Conservation (phyloP, 495 filamentous ascomycete species). For the Podospora fimiseda region DNA sequence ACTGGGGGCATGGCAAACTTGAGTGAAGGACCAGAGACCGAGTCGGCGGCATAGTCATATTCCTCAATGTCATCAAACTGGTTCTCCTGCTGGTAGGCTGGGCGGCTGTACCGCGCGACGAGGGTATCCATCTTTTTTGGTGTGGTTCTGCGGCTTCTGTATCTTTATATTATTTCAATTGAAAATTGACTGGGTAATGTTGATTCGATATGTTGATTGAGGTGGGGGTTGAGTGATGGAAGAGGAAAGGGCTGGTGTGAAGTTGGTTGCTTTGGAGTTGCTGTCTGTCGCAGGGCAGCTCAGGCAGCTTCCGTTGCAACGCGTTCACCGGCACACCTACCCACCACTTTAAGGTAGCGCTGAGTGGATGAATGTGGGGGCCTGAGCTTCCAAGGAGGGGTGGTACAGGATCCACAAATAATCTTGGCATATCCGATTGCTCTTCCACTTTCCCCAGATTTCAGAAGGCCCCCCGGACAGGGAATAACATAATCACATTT, state of each 20-base stretch:
- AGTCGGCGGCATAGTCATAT: slow-evolving; percentile 59
- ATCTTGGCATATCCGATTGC: not conserved
- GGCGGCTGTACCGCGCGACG: slow-evolving; percentile 78
- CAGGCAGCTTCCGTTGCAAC: slow-evolving; percentile 22
- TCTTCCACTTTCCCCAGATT: not conserved
- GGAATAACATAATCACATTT: no score
- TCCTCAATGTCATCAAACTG: slow-evolving; percentile 67
- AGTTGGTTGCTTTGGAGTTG: slow-evolving; percentile 6
- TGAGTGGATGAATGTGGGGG: slow-evolving; percentile 2
- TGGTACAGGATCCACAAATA: not conserved
- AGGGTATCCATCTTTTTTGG: slow-evolving; percentile 74
- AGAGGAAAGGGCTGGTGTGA: not conserved
- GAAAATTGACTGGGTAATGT: not conserved
- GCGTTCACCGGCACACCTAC: slow-evolving; percentile 7
- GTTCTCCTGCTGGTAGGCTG: slow-evolving; percentile 61
- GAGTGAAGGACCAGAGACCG: slow-evolving; percentile 64
- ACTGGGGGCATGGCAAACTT: slow-evolving; percentile 94
- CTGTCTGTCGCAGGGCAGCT: slow-evolving; percentile 12
- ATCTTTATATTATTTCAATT: not conserved
- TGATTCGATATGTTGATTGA: slow-evolving; percentile 9
- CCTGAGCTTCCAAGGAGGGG: not conserved
- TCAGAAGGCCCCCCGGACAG: not conserved
- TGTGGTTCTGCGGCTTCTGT: not conserved
- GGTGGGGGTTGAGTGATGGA: not conserved
- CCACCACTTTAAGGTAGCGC: not conserved